phyloP scores from a whole-genome alignment of 345 rosid genomes.

The Eucalyptus grandis region DNA sequence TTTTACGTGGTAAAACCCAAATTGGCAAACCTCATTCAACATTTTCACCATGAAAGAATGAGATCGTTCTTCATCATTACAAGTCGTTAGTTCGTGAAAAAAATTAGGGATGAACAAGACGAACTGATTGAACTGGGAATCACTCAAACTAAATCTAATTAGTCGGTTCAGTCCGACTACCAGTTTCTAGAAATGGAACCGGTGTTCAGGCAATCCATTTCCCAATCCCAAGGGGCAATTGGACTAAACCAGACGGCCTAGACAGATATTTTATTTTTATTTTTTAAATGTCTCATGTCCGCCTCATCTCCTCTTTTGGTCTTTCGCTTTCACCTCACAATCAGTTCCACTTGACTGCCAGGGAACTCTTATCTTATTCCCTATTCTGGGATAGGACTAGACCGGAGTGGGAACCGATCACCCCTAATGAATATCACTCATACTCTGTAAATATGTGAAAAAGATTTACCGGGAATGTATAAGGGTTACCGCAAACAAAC shows the following conservation, averaged over 20 bases:
- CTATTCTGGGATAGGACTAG: fast-evolving
- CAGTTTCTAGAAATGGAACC: too few species aligned
- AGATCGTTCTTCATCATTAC: background rate
- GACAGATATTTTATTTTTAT: too few species aligned
- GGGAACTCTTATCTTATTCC: fast-evolving
- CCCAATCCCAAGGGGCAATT: too few species aligned
- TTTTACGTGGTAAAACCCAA: background rate
- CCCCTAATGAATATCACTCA: too few species aligned
- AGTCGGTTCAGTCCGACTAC: fast-evolving
- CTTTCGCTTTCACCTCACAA: too few species aligned
- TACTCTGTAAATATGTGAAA: background rate
- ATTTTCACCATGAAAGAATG: background rate
- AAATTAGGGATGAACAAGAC: background rate
- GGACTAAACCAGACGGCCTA: fast-evolving
- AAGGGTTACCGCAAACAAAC: background rate
- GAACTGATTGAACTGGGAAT: too few species aligned
- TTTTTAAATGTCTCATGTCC: too few species aligned
- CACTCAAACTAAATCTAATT: too few species aligned
- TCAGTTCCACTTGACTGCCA: too few species aligned
- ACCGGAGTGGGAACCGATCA: fast-evolving
- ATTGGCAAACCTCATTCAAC: background rate
- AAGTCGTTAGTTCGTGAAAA: background rate
- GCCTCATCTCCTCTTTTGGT: too few species aligned
- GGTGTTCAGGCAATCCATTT: too few species aligned
- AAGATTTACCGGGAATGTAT: background rate